A percentile compares a stretch with the other conserved stretches of the same genome.
Evolutionary conservation across 345 rosid genomes (phyloP).

Genomic region (Sisymbrium irio): DNA sequence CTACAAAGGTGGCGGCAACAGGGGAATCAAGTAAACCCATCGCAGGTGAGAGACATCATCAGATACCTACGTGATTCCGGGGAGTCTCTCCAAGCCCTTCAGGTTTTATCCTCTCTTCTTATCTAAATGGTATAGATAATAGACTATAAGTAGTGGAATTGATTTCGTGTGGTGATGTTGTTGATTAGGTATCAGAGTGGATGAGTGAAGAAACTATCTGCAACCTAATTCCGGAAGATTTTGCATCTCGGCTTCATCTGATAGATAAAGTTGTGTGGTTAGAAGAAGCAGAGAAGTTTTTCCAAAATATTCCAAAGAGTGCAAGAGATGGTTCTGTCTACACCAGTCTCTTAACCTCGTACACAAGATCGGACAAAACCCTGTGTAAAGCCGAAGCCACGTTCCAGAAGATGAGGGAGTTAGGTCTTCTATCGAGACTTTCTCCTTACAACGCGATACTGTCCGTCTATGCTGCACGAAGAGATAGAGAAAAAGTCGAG

Average conservation of each 20-base stretch:
- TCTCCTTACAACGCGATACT: conserved; percentile 3
- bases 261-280: conserved; percentile 1
- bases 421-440: neutral
- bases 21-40: conserved; percentile 5
- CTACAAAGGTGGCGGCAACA: neutral
- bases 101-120: neutral
- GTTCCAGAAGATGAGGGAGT: conserved; percentile 7
- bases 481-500: neutral
- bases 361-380: conserved; percentile 2
- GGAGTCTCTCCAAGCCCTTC: conserved; percentile 7
- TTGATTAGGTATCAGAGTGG: conserved; percentile 9
- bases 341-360: neutral
- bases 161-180: neutral
- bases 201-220: neutral
- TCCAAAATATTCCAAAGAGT: too few species aligned
- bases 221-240: too few species aligned
- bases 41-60: conserved; percentile 11
- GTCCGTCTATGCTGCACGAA: neutral
- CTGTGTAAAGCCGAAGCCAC: conserved; percentile 11
- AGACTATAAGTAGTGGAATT: neutral
- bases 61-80: neutral
- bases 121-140: too few species aligned
- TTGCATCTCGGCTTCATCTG: neutral
- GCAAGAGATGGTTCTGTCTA: neutral
- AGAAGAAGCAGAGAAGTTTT: neutral